A percentile compares a stretch with the other conserved stretches of the same genome.
phyloP scores from a whole-genome alignment of 441 rosid genomes.

The Geranium incanum region DNA sequence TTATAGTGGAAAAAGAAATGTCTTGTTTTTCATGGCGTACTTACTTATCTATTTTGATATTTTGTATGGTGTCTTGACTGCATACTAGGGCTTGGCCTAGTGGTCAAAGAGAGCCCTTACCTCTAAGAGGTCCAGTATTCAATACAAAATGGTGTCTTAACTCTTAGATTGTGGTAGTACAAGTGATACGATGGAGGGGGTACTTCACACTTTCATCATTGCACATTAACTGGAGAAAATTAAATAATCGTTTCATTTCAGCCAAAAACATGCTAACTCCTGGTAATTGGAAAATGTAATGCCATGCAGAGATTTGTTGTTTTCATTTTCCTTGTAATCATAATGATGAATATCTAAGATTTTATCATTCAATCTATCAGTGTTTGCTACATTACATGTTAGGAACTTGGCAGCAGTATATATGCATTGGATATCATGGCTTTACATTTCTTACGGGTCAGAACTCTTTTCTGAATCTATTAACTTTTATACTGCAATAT shows the following conservation, averaged over 20 bases:
- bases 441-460: neutral
- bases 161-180: slow-evolving; percentile 1
- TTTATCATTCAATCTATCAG: neutral
- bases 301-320: neutral
- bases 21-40: neutral
- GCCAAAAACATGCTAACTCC: neutral
- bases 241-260: neutral
- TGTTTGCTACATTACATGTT: neutral
- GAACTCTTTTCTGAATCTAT: neutral
- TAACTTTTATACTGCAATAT: slow-evolving; percentile 19
- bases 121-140: neutral
- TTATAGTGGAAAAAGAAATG: neutral
- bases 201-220: neutral
- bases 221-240: neutral
- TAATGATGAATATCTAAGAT: neutral
- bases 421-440: neutral
- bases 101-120: too few relatives aligned
- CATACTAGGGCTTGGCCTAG: too few relatives aligned
- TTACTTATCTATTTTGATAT: neutral
- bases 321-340: neutral
- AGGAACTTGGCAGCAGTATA: neutral
- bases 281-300: slow-evolving; percentile 1
- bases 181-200: neutral
- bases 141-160: neutral
- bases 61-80: neutral